Percentiles rank a stretch among this genome's conserved stretches.
phyloP scores from a whole-genome alignment of 495 filamentous ascomycete genomes.

The Astrocystis sublimbata region DNA sequence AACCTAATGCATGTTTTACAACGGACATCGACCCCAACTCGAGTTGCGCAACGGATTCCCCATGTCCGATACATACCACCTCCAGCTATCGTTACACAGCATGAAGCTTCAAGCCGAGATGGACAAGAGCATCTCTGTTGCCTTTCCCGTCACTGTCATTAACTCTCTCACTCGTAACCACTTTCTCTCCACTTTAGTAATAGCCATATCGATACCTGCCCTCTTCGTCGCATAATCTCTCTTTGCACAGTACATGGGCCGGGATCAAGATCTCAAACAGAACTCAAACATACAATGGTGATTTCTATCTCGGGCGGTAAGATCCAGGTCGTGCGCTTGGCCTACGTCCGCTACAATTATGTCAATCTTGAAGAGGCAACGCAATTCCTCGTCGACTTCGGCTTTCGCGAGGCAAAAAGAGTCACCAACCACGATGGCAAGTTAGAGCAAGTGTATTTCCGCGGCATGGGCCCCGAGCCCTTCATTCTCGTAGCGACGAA shows the following conservation, averaged over 20 bases:
- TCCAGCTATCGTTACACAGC: slow-evolving; percentile 2
- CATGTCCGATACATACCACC: slow-evolving; percentile 26
- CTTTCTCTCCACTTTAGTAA: too few species aligned
- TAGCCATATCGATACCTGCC: too few species aligned
- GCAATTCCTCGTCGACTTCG: slow-evolving; percentile 59
- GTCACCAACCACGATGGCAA: slow-evolving; percentile 32
- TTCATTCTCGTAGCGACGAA: slow-evolving; percentile 55
- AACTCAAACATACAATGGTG: slow-evolving; percentile 21
- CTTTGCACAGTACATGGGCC: too few species aligned
- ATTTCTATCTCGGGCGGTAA: slow-evolving; percentile 30
- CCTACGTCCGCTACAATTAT: slow-evolving; percentile 61
- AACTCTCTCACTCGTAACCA: too few species aligned
- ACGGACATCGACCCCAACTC: too few species aligned
- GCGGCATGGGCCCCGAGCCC: slow-evolving; percentile 62
- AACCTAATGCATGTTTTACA: neutral
- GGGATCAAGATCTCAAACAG: neutral
- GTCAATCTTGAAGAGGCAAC: slow-evolving; percentile 48
- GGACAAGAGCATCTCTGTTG: too few species aligned
- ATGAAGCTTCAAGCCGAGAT: too few species aligned
- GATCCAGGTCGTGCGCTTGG: slow-evolving; percentile 55
- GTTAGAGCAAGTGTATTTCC: slow-evolving; percentile 52
- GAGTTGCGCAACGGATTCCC: slow-evolving; percentile 29
- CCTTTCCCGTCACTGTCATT: too few species aligned
- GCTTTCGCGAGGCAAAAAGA: slow-evolving; percentile 49
- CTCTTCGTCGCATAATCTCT: neutral